phyloP scores from a whole-genome alignment of 2,329 filamentous ascomycete species.

The Cadophora sp. region DNA sequence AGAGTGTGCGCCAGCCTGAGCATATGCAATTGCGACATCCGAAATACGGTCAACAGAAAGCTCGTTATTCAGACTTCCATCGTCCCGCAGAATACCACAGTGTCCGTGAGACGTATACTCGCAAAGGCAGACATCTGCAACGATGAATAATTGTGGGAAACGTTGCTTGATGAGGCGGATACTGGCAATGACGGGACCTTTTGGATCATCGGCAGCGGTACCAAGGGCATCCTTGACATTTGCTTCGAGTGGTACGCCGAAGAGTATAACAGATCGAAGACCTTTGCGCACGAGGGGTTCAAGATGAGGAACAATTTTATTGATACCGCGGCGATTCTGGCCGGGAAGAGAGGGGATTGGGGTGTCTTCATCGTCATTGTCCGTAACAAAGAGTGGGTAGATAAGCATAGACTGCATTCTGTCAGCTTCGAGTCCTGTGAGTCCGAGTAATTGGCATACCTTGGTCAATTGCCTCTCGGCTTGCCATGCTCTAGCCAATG shows the following conservation, averaged over 20 bases:
- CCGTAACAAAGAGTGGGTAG: conserved; percentile 95
- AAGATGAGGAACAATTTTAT: conserved; percentile 84
- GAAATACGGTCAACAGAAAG: conserved; percentile 93
- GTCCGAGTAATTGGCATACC: conserved; percentile 53
- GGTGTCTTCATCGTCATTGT: conserved; percentile 90
- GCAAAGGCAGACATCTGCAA: conserved; percentile 93
- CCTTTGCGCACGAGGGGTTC: conserved; percentile 88
- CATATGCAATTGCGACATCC: conserved; percentile 97
- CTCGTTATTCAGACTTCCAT: conserved; percentile 90
- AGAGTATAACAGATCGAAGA: conserved; percentile 90
- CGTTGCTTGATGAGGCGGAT: conserved; percentile 84
- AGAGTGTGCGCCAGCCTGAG: conserved; percentile 93
- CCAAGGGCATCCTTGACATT: conserved; percentile 89
- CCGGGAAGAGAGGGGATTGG: conserved; percentile 90
- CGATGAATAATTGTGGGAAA: conserved; percentile 91
- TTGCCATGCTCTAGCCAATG: conserved; percentile 81
- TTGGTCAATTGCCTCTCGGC: conserved; percentile 85
- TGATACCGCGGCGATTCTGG: conserved; percentile 87
- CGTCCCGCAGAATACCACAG: conserved; percentile 93
- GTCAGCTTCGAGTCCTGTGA: conserved; percentile 10
- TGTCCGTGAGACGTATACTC: conserved; percentile 99
- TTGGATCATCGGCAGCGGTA: conserved; percentile 89
- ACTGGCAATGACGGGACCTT: conserved; percentile 86
- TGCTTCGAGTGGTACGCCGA: conserved; percentile 86
- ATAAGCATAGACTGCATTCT: conserved; percentile 90